A percentile compares a stretch with the other conserved stretches of the same genome.
Conservation (phyloP, 179 eudicot genomes). For the Monotropa hypopitys region DNA sequence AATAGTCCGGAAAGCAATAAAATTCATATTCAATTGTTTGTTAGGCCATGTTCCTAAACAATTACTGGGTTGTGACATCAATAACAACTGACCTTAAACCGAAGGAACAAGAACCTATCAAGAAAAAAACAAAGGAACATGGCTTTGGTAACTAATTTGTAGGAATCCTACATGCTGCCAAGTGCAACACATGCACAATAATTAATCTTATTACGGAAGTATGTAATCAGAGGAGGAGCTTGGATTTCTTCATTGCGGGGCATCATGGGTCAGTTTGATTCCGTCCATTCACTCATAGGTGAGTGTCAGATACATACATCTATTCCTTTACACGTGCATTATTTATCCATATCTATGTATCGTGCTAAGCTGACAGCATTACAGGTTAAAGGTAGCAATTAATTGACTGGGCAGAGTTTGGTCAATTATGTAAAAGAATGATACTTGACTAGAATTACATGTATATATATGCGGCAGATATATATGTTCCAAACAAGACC, state of each 20-base stretch:
- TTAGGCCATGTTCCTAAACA: background rate
- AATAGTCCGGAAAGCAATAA: background rate
- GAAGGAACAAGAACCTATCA: background rate
- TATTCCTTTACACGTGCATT: no score
- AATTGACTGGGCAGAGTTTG: background rate
- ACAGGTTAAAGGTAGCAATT: background rate
- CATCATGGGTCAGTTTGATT: background rate
- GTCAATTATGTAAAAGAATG: background rate
- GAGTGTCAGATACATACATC: background rate
- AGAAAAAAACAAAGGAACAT: background rate
- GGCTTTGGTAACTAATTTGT: background rate
- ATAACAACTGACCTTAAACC: background rate
- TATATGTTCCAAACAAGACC: background rate
- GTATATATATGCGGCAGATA: background rate
- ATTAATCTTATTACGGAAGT: background rate
- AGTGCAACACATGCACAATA: background rate
- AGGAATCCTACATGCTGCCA: background rate
- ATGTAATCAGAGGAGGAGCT: background rate
- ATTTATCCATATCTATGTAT: background rate
- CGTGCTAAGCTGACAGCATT: background rate
- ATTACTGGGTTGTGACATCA: background rate
- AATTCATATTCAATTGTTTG: background rate
- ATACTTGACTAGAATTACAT: background rate
- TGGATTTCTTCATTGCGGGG: background rate
- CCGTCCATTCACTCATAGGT: background rate